These are phyloP conservation scores for Zoysia matrella DNA, from an alignment of 202 grass and related monocot species.

Conservation along the genomic window DNA sequence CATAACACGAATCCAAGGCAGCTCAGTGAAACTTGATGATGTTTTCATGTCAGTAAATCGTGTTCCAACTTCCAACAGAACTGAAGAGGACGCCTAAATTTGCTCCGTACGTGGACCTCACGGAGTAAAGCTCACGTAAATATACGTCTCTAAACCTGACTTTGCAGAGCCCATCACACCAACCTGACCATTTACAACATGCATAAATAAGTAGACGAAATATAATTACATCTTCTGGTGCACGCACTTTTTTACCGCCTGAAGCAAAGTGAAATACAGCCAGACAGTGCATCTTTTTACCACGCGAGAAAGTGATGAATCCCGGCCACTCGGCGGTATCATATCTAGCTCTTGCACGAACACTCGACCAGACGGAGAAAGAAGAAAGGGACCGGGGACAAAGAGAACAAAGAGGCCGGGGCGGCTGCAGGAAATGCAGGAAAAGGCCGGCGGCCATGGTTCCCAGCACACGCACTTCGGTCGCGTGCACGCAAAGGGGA, in stretches of 20 bases:
- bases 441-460: slow-evolving; percentile 7
- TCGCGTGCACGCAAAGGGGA: slow-evolving; percentile 38
- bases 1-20: too few species aligned
- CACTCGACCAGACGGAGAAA: not conserved
- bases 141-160: too few species aligned
- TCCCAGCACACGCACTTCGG: slow-evolving; percentile 17
- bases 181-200: too few species aligned
- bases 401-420: slow-evolving; percentile 41
- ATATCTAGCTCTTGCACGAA: not conserved
- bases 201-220: too few species aligned
- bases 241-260: slow-evolving; percentile 34
- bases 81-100: too few species aligned
- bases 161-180: too few species aligned
- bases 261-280: slow-evolving; percentile 41
- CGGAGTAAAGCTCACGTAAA: too few species aligned
- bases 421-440: slow-evolving; percentile 20
- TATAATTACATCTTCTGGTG: too few species aligned
- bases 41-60: too few species aligned
- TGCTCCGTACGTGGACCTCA: too few species aligned
- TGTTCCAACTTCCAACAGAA: too few species aligned
- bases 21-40: too few species aligned
- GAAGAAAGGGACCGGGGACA: slow-evolving; percentile 14
- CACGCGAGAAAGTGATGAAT: slow-evolving; percentile 15
- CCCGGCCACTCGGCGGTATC: not conserved
- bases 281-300: slow-evolving; percentile 29